Base-by-base conservation (phyloP, 495 filamentous ascomycete species). In the Clavariopsis aquatica region DNA sequence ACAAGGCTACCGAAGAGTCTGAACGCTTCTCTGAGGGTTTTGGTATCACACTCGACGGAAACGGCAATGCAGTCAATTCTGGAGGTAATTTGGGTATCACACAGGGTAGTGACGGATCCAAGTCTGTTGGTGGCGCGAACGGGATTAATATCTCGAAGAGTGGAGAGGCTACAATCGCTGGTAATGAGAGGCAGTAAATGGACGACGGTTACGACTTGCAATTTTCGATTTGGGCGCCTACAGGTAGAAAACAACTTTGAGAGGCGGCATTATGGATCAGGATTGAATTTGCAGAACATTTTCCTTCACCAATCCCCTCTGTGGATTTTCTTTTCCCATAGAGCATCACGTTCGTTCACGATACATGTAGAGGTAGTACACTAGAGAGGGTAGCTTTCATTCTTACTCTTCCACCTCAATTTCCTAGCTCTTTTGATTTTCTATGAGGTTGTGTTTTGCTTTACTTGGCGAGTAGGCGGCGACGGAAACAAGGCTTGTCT, bases 41-140 rank as follows among this genome's bases (percentile, higher is more conserved):
- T 22, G 62, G 62, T 17, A 64, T 64, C 41, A 52, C 54, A 10
- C 43, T 58, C 28, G 62, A 64, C 38, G 4, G 36, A 23, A 19
- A 5, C 31, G 62, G 62, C 41, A 58, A 57, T 23, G 22, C 62
- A 1, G 54, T 52, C 8, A 64, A 64, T 24, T 26, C 54, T n/a
- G 62, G 62, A 2, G 62, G 62, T 9, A 64, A 64, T 28, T 43
- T 64, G 43, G 62, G 62, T 15, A 64, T 64, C 29, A 64, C 62
- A 2, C 53, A 64, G 62, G 62, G 62, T 0, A 38, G 23, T 28
- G 62, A 64, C 36, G 62, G 62, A 29, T 51, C 38, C 9, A 36
- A 64, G 54, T 57, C 49, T 58, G 29, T 64, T 22, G 62, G 62
- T 38, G 62, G 62, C 1, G 41, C 47, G 45, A 64, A 64, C 28